Percentiles rank a stretch among this genome's conserved stretches.
phyloP scores from a whole-genome alignment of 148 eudicot species.

The Rhododendron henanense region DNA sequence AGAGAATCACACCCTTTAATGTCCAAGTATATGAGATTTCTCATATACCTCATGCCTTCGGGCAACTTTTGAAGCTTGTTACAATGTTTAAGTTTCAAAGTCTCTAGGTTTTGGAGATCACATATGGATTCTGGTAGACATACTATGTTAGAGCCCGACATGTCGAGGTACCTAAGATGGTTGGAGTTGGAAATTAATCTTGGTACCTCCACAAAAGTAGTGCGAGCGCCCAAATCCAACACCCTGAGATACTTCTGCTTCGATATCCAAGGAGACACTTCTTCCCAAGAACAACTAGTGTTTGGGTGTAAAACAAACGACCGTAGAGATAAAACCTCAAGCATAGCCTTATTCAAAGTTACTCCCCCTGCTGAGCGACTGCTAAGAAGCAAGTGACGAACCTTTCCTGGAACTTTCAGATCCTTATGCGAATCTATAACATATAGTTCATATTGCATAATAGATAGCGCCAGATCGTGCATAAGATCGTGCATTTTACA shows the following conservation, averaged over 20 bases:
- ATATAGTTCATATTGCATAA: not conserved
- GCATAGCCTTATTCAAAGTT: not conserved
- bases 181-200: not conserved
- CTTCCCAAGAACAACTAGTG: not conserved
- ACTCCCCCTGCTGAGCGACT: no score
- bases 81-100: not conserved
- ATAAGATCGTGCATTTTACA: constrained; percentile 18
- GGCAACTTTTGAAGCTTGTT: not conserved
- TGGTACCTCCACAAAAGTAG: not conserved
- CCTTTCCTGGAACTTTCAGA: not conserved
- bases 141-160: not conserved
- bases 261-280: no score
- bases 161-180: not conserved
- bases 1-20: not conserved
- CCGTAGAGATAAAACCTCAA: not conserved
- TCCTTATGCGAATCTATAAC: not conserved
- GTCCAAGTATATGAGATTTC: not conserved
- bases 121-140: not conserved
- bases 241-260: not conserved
- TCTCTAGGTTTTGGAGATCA: not conserved
- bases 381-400: not conserved
- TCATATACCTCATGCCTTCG: not conserved
- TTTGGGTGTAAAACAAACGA: not conserved
- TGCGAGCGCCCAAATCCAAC: not conserved
- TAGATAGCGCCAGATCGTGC: constrained; percentile 8